phyloP scores from a whole-genome alignment of 306 rosid genomes.

The Rubus parviflorus region DNA sequence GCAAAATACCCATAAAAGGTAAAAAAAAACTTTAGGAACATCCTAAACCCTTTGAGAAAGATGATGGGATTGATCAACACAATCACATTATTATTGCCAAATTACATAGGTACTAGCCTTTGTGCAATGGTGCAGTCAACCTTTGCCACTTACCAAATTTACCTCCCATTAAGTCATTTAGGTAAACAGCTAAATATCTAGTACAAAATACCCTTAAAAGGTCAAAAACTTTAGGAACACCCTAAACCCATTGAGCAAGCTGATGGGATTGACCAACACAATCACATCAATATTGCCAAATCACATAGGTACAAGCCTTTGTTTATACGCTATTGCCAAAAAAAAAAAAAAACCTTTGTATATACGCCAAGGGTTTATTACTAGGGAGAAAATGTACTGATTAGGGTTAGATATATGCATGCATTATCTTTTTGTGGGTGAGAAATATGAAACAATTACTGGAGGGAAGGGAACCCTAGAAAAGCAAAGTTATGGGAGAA shows the following conservation, averaged over 20 bases:
- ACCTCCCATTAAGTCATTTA: background rate
- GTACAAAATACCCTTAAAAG: too few relatives aligned
- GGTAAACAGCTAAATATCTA: background rate
- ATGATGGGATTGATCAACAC: slow-evolving; percentile 1
- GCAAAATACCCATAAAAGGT: too few relatives aligned
- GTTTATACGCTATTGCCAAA: background rate
- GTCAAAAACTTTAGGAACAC: background rate
- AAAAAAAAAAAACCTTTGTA: background rate
- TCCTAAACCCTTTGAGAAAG: background rate
- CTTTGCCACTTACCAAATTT: background rate
- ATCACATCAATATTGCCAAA: background rate
- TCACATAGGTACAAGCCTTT: too few relatives aligned
- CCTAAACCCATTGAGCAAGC: background rate
- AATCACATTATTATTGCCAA: background rate
- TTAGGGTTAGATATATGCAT: background rate
- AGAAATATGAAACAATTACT: background rate
- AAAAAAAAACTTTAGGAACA: background rate
- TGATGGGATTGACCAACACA: background rate
- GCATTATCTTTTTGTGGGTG: background rate
- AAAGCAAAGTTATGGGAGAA: background rate
- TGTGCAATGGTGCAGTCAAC: background rate
- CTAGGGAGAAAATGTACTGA: background rate
- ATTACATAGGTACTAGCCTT: too few relatives aligned
- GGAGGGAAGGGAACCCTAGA: background rate
- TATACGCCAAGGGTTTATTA: background rate